Base-by-base conservation (phyloP, 2,329 filamentous ascomycete species). In the Grosmannia huntii region DNA sequence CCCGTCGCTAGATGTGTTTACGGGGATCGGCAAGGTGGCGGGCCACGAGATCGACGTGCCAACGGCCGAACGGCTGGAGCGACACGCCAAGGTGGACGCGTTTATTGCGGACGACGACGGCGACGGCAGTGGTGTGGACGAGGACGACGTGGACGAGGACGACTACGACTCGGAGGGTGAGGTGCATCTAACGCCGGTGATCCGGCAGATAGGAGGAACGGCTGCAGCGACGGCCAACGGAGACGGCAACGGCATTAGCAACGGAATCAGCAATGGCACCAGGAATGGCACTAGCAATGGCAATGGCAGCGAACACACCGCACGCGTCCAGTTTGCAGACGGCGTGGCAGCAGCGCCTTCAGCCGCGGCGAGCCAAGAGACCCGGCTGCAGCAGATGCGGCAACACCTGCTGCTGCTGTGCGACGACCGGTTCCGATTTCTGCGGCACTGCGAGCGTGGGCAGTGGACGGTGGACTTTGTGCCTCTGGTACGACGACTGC, bases 391-490 rank as follows among this genome's bases (percentile, higher is more conserved):
- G 46, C 78, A 83, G 61, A 79, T 90, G 68, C 82, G 87, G 57
- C 82, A 85, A 60, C 89, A 94, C 68, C 79, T 92, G n/a, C 72
- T 84, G 4, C 71, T 91, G 1, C 77, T 95, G 9, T 77, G 84
- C 16, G 84, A 89, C 65, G 85, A 88, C 71, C 79, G 81, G 61
- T 76, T 82, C 70, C 73, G 77, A 0, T 91, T 94, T 64, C 75
- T 89, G 56, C 80, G 81, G 23, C 85, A 86, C 67, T 83, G 83
- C 63, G 84, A 86, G 36, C 78, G 81, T 27, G 84, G 86, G 36
- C 84, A 88, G 66, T 99, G 90, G 89, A 86, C 84, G 0, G 82
- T 97, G 5, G 85, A 96, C 66, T 95, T 94, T 67, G 77, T 81
- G n/a, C 77, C 80, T 10, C 76, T 97, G 4, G 78, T 89, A 56